These are phyloP conservation scores for Coniochaeta sp. DNA, from an alignment of 2,329 filamentous ascomycete genomes.

Conservation along the genomic window DNA sequence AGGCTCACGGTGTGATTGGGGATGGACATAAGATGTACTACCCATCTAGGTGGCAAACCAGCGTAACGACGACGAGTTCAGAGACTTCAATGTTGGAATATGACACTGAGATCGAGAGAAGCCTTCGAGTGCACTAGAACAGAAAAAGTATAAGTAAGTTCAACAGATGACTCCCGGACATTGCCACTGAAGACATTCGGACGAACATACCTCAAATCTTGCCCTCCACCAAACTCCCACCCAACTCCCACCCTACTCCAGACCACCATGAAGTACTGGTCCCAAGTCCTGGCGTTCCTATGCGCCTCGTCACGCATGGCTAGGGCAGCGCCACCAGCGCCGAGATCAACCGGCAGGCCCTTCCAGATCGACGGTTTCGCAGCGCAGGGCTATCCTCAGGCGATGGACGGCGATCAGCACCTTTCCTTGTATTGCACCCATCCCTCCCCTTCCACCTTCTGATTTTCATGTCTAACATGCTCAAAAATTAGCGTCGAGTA, in stretches of 20 bases:
- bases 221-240: neutral
- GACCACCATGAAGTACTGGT: neutral
- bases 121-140: neutral
- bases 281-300: neutral
- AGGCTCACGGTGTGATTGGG: neutral
- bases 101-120: neutral
- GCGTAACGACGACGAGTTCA: neutral
- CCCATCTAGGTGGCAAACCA: neutral
- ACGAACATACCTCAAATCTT: neutral
- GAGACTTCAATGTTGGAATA: neutral
- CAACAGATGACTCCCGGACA: neutral
- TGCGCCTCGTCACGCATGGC: neutral
- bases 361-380: constrained; percentile 3
- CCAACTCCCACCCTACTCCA: neutral
- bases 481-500: constrained; percentile 1
- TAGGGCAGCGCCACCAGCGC: neutral
- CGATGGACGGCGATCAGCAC: neutral
- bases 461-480: neutral
- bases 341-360: neutral
- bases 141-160: neutral
- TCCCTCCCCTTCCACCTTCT: neutral
- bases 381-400: neutral
- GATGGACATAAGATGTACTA: neutral
- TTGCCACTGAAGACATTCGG: too few relatives aligned
- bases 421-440: constrained; percentile 1